Percentiles rank a stretch among this genome's conserved stretches.
Evolutionary conservation across 441 rosid species (phyloP).

Genomic region (Eutrema salsugineum): DNA sequence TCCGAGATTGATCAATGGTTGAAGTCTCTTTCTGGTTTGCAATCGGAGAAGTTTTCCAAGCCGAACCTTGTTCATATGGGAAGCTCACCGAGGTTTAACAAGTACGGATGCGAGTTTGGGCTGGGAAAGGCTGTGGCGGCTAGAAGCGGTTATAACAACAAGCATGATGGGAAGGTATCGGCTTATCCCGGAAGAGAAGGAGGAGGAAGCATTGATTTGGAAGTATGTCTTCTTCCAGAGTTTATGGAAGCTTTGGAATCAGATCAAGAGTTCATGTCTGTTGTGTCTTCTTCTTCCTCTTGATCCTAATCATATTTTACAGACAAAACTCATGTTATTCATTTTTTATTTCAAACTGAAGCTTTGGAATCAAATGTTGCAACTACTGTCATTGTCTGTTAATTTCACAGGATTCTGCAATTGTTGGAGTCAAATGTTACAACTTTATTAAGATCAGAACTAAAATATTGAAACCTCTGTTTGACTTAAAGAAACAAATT

Average conservation of each 20-base stretch:
- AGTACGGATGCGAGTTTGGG: constrained; percentile 65
- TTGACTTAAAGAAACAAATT: constrained; percentile 5
- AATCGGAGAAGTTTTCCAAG: constrained; percentile 10
- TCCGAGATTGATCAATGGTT: constrained; percentile 33
- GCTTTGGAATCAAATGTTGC: neutral
- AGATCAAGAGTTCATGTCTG: constrained; percentile 55
- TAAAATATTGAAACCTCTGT: neutral
- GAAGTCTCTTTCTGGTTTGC: constrained; percentile 29
- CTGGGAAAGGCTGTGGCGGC: constrained; percentile 65
- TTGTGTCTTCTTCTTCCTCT: constrained; percentile 28
- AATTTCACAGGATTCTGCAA: neutral
- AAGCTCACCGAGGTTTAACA: constrained; percentile 80
- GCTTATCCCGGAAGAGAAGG: constrained; percentile 66
- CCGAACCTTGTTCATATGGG: constrained; percentile 50
- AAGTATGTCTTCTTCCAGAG: constrained; percentile 53
- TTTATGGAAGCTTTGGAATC: constrained; percentile 61
- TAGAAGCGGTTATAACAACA: constrained; percentile 62
- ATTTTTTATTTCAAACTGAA: neutral
- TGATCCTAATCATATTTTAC: neutral
- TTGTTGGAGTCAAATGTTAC: neutral
- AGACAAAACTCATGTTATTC: neutral
- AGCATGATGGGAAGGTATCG: constrained; percentile 64
- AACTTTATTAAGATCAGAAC: neutral
- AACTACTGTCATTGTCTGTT: neutral
- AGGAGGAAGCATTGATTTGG: constrained; percentile 67